Evolutionary conservation across 2,329 filamentous ascomycete genomes (phyloP).

Genomic region (Ambrosiella beaveri): DNA sequence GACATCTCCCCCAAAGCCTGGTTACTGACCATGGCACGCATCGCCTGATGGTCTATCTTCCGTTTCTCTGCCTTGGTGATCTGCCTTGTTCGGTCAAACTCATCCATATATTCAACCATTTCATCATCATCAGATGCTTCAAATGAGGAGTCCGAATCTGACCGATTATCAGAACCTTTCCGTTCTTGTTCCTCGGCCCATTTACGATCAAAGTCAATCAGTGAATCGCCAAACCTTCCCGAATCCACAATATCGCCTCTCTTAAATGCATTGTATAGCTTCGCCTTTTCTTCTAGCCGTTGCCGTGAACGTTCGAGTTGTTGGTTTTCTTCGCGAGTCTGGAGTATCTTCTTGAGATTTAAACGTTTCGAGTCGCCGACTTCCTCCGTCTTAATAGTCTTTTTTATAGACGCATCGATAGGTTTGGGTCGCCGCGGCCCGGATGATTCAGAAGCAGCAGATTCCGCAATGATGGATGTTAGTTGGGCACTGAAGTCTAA

Average conservation of each 20-base stretch:
- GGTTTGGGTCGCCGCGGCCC: background rate
- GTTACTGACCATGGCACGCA: background rate
- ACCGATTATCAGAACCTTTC: slow-evolving; percentile 26
- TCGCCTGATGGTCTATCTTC: slow-evolving; percentile 37
- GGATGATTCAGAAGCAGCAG: slow-evolving; percentile 19
- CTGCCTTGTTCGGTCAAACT: slow-evolving; percentile 68
- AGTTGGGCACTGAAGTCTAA: slow-evolving; percentile 82
- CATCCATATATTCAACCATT: slow-evolving; percentile 74
- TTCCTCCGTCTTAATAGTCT: background rate
- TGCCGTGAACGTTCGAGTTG: slow-evolving; percentile 55
- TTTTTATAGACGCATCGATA: slow-evolving; percentile 1
- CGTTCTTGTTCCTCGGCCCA: slow-evolving; percentile 58
- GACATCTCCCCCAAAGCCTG: background rate
- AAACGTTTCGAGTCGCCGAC: background rate
- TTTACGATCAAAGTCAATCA: slow-evolving; percentile 91
- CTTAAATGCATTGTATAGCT: slow-evolving; percentile 78
- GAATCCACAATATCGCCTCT: slow-evolving; percentile 63
- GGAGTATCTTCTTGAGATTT: slow-evolving; percentile 25
- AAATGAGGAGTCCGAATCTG: slow-evolving; percentile 15
- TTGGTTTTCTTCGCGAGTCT: slow-evolving; percentile 37
- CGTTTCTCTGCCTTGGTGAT: slow-evolving; percentile 54
- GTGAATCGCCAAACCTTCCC: slow-evolving; percentile 44
- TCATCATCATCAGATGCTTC: slow-evolving; percentile 30
- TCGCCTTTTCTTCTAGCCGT: slow-evolving; percentile 79
- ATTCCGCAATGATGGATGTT: slow-evolving; percentile 55